Percentiles rank a stretch among this genome's conserved stretches.
Conservation (phyloP, 108 stramenopile genomes). For the Cyclotella atomus region DNA sequence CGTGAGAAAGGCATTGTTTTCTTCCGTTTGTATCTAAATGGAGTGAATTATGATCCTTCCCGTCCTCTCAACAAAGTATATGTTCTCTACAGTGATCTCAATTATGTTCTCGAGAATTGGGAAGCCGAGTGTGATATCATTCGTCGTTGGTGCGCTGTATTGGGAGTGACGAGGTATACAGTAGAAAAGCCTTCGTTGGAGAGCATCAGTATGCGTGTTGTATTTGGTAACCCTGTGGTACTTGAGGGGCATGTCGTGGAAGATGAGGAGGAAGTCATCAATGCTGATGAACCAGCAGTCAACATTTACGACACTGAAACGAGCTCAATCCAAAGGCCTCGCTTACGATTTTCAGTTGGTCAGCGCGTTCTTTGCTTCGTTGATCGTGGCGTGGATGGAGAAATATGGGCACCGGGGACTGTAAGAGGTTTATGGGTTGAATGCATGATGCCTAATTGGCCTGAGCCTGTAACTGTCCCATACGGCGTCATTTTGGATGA, state of each 20-base stretch:
- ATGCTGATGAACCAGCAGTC: too few species aligned
- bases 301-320: too few species aligned
- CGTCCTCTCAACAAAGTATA: background rate
- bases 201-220: background rate
- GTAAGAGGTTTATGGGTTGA: too few species aligned
- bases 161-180: slow-evolving; percentile 4
- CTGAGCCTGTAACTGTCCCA: too few species aligned
- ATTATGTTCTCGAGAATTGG: slow-evolving; percentile 13
- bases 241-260: background rate
- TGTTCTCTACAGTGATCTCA: slow-evolving; percentile 5
- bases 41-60: background rate
- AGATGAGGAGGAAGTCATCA: too few species aligned
- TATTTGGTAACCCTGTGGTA: background rate
- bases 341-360: too few species aligned
- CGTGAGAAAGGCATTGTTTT: slow-evolving; percentile 5
- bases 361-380: too few species aligned
- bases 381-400: too few species aligned
- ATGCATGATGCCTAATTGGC: too few species aligned
- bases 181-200: slow-evolving; percentile 4
- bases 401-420: too few species aligned
- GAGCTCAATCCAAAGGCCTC: too few species aligned
- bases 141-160: slow-evolving; percentile 17
- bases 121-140: slow-evolving; percentile 16
- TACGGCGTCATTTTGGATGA: too few species aligned
- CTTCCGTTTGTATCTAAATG: slow-evolving; percentile 18